Conservation (phyloP, 495 filamentous ascomycete genomes). For the Letharia lupina region DNA sequence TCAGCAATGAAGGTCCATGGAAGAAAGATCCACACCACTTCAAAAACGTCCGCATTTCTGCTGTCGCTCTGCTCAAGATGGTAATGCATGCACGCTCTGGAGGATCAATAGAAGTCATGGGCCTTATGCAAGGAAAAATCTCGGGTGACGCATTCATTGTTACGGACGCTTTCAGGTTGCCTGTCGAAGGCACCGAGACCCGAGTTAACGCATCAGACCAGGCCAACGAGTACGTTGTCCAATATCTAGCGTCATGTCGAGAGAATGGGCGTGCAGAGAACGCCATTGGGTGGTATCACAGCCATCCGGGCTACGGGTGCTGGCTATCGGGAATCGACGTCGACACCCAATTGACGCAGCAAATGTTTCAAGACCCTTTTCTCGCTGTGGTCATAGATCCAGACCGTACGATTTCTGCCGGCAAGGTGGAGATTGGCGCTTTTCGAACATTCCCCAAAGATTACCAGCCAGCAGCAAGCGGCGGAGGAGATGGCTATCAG, state of each 20-base stretch:
- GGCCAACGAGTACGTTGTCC: constrained; percentile 93
- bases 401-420: constrained; percentile 87
- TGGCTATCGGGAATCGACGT: constrained; percentile 98
- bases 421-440: constrained; percentile 94
- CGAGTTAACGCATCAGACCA: constrained; percentile 92
- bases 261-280: constrained; percentile 77
- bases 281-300: constrained; percentile 96
- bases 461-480: constrained; percentile 51
- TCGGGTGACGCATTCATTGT: constrained; percentile 77
- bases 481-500: constrained; percentile 48
- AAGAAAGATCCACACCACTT: constrained; percentile 76
- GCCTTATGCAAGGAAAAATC: constrained; percentile 95
- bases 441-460: constrained; percentile 84
- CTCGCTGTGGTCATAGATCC: constrained; percentile 96
- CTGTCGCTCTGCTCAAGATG: constrained; percentile 95
- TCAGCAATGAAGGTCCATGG: constrained; percentile 63
- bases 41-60: constrained; percentile 85
- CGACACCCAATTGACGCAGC: constrained; percentile 73
- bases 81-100: constrained; percentile 96
- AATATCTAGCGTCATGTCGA: constrained; percentile 67
- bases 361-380: constrained; percentile 78
- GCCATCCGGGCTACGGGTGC: constrained; percentile 95
- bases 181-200: constrained; percentile 96
- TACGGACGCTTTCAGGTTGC: constrained; percentile 87
- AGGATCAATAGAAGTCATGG: constrained; percentile 91